Conservation (phyloP, 257 asterid species). For the Fraxinus anomala region DNA sequence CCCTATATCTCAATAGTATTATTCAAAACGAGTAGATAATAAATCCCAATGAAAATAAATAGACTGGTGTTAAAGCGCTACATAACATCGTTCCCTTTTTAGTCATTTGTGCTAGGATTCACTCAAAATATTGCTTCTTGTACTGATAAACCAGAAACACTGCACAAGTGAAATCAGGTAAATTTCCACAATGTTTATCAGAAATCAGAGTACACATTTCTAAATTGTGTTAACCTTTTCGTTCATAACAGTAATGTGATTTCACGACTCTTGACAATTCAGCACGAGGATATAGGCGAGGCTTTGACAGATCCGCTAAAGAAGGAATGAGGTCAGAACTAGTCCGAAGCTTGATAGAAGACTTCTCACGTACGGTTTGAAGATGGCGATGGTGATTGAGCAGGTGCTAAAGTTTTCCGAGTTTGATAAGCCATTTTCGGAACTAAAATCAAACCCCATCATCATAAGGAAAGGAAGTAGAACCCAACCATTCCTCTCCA, state of each 20-base stretch:
- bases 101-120: too few species aligned
- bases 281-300: neutral
- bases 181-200: neutral
- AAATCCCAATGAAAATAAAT: too few species aligned
- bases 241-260: neutral
- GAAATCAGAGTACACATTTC: neutral
- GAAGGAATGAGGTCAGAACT: neutral
- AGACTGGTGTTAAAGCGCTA: too few species aligned
- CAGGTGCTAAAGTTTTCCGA: neutral
- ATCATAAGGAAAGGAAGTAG: constrained; percentile 85
- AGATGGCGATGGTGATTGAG: neutral
- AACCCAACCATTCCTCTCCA: constrained; percentile 81
- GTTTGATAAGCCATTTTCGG: neutral
- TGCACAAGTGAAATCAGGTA: neutral
- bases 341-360: neutral
- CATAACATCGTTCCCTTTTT: too few species aligned
- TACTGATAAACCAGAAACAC: neutral
- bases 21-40: too few species aligned
- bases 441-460: constrained; percentile 46
- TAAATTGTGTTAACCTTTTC: too few species aligned
- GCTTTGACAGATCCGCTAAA: neutral
- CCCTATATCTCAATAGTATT: too few species aligned
- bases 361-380: neutral
- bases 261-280: too few species aligned
- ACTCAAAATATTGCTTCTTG: neutral